Evolutionary conservation across 176 grass and related monocot genomes (phyloP).

Genomic region (Paspalum vaginatum): DNA sequence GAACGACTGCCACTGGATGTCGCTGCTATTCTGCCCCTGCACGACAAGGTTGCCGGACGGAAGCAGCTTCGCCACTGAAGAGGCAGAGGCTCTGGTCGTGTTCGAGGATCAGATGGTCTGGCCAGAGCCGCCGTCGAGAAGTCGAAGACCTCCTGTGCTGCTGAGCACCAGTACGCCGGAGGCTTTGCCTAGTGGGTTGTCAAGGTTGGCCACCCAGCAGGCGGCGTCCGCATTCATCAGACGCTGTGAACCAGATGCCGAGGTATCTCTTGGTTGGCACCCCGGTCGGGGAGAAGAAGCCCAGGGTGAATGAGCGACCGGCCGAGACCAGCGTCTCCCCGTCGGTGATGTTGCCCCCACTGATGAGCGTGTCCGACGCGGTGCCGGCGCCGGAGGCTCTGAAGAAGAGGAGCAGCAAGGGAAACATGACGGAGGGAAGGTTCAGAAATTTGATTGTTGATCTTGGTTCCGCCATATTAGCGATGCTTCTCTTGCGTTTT

Average conservation of each 20-base stretch:
- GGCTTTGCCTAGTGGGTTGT: slow-evolving; percentile 20
- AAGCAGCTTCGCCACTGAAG: background rate
- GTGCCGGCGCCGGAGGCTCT: slow-evolving; percentile 1
- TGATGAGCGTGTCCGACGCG: background rate
- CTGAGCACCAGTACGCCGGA: slow-evolving; percentile 22
- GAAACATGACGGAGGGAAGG: background rate
- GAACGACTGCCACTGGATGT: slow-evolving; percentile 48
- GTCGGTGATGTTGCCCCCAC: background rate
- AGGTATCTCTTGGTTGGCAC: slow-evolving; percentile 21
- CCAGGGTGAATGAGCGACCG: slow-evolving; percentile 23
- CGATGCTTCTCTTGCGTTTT: background rate
- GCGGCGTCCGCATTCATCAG: background rate
- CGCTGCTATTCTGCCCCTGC: background rate
- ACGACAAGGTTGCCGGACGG: slow-evolving; percentile 43
- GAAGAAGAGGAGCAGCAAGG: background rate
- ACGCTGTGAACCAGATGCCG: slow-evolving; percentile 39
- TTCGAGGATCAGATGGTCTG: slow-evolving; percentile 8
- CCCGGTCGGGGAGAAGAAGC: slow-evolving; percentile 37
- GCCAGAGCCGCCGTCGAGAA: background rate
- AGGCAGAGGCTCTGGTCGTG: background rate
- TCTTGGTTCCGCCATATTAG: background rate
- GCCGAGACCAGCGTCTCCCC: slow-evolving; percentile 23
- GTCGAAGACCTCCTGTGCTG: background rate
- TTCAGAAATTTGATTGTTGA: background rate
- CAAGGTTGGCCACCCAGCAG: slow-evolving; percentile 47